phyloP scores from a whole-genome alignment of 192 early-diverging fungal species.

The Chytriomyces sp. region DNA sequence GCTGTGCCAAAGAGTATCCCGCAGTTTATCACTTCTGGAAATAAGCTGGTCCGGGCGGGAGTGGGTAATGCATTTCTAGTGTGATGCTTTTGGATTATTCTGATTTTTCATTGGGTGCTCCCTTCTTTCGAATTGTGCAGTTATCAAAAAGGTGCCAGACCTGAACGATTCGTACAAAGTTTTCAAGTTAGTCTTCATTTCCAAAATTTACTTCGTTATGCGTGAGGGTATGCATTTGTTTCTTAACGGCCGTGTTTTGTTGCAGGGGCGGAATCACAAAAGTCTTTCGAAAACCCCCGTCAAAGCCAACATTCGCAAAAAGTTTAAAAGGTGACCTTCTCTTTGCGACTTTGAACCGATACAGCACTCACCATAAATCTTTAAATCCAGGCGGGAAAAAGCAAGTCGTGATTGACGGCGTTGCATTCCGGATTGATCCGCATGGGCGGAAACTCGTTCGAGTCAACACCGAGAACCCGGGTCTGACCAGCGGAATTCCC shows the following conservation, averaged over 20 bases:
- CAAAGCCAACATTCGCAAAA: slow-evolving; percentile 6
- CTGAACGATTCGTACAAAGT: background rate
- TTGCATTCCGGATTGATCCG: slow-evolving; percentile 12
- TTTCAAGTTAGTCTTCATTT: background rate
- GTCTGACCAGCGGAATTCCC: no score
- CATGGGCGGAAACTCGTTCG: slow-evolving; percentile 10
- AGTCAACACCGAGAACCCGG: background rate
- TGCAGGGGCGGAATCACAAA: slow-evolving; percentile 14
- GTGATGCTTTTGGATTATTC: no score
- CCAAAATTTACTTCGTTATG: no score
- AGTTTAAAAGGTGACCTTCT: background rate
- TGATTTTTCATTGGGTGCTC: no score
- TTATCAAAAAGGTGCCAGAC: slow-evolving; percentile 18
- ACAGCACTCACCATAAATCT: background rate
- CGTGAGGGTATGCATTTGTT: background rate
- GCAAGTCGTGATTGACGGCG: slow-evolving; percentile 3
- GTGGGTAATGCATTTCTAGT: slow-evolving; percentile 11
- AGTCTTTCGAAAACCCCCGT: slow-evolving; percentile 8
- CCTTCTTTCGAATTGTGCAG: background rate
- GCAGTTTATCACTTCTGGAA: slow-evolving; percentile 24
- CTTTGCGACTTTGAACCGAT: background rate
- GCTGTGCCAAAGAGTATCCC: background rate
- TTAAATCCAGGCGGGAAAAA: background rate
- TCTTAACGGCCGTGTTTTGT: background rate
- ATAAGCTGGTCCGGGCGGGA: slow-evolving; percentile 17